A percentile compares a stretch with the other conserved stretches of the same genome.
Conservation (phyloP, 1,139 yeast species). For the Pichia sp. region DNA sequence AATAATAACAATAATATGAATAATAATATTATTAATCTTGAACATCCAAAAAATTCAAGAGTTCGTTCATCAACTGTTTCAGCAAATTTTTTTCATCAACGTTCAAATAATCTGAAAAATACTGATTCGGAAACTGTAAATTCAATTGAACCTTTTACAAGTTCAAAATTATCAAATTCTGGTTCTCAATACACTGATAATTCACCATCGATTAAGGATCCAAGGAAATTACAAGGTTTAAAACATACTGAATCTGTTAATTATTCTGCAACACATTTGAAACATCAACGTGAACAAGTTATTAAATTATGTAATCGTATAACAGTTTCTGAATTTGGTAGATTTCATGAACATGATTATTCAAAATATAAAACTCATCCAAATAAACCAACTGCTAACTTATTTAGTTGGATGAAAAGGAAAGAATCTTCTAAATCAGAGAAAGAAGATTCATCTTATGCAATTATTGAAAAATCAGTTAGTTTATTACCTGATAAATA, state of each 20-base stretch:
- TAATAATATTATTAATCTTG: not conserved
- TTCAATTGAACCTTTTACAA: not conserved
- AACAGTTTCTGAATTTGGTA: slow-evolving; percentile 30
- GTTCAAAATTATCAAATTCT: not conserved
- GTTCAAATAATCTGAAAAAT: not conserved
- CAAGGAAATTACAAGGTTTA: slow-evolving; percentile 10
- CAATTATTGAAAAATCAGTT: slow-evolving; percentile 31
- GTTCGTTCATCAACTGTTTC: slow-evolving; percentile 18
- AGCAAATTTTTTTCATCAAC: not conserved
- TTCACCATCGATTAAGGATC: not conserved
- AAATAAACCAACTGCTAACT: slow-evolving; percentile 24
- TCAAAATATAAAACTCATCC: slow-evolving; percentile 31
- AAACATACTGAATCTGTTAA: slow-evolving; percentile 39
- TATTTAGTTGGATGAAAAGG: slow-evolving; percentile 29
- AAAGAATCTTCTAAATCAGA: slow-evolving; percentile 23
- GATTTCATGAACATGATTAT: slow-evolving; percentile 33
- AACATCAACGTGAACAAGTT: slow-evolving; percentile 28
- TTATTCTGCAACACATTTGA: slow-evolving; percentile 69
- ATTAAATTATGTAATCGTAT: slow-evolving; percentile 26
- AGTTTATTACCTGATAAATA: slow-evolving; percentile 35
- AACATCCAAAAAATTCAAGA: slow-evolving; percentile 8
- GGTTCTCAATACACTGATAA: slow-evolving; percentile 3
- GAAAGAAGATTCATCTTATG: slow-evolving; percentile 22
- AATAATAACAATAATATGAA: too few relatives aligned
- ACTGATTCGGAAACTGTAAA: not conserved